Base-by-base conservation (phyloP, 2,329 filamentous ascomycete species). In the Colletotrichum cereale region DNA sequence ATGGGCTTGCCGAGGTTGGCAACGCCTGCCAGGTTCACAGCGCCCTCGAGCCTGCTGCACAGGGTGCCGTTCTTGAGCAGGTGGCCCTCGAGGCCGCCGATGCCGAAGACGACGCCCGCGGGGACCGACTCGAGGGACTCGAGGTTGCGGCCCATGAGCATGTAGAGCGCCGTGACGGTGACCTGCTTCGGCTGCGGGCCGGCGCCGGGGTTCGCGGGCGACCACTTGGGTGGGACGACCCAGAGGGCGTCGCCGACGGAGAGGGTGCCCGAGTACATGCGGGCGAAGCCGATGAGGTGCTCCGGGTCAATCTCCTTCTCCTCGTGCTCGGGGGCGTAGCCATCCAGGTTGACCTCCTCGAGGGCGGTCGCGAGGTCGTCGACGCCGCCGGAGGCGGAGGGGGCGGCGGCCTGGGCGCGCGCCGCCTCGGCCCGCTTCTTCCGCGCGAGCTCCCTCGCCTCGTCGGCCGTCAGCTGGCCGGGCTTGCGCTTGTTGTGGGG, bases 51-150 rank as follows among this genome's bases (percentile, higher is more conserved):
- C 74, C 93, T 92, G 74, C 94, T 97, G 84, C 95, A 98, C 4
- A 99, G 86, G 0, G 96, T 99, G 16, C 95, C 96, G 1, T 95
- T 97, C 80, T 99, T 99, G 66, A 99, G 87, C n/a, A 99, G 92
- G 73, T 96, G 92, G 21, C 95, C 96, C 78, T 96, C 95, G 1
- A 99, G 88, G 2, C 96, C 96, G 40, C 92, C 94, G 66, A 99
- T 96, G 31, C 96, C 96, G 78, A 99, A 98, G 5, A 99, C 93
- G 10, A 97, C 95, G 53, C 96, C 96, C 0, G 96, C 96, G 7
- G 96, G 96, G 0, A 98, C 96, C 0, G 92, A 92, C 21, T 90
- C 88, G 0, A 99, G 88, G 1, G 92, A 88, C 78, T 98, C 96
- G 5, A 99, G 85, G 70, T 92, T 92, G 70, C 96, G 89, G 38